Conservation (phyloP, 345 rosid genomes). For the Syzygium grande region DNA sequence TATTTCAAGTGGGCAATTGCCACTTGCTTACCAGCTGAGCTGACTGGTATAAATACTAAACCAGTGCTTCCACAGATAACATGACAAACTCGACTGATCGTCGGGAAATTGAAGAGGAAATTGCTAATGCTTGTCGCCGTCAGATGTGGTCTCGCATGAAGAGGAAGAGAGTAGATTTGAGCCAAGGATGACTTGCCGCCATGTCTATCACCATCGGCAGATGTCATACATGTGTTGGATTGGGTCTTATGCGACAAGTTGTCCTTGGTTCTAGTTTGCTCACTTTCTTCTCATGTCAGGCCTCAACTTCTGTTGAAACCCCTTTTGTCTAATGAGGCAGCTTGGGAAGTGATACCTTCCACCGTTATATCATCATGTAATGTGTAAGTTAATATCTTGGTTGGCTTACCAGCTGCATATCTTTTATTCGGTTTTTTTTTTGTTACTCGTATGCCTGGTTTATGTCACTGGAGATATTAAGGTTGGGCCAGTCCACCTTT, state of each 20-base stretch:
- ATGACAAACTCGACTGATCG: background rate
- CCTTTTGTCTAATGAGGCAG: background rate
- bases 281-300: slow-evolving; percentile 7
- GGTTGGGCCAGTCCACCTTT: background rate
- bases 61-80: background rate
- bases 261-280: slow-evolving; percentile 5
- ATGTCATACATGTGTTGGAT: background rate
- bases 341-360: background rate
- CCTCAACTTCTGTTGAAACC: background rate
- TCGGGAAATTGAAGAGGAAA: background rate
- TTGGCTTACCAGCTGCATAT: background rate
- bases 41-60: background rate
- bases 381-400: background rate
- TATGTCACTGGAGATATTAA: background rate
- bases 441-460: background rate
- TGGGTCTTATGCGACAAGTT: background rate
- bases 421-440: background rate
- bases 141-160: slow-evolving; percentile 6
- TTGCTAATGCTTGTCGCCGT: background rate
- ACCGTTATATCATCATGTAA: background rate
- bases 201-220: background rate
- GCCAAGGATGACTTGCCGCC: slow-evolving; percentile 46
- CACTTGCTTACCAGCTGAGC: background rate
- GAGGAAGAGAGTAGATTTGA: slow-evolving; percentile 18
- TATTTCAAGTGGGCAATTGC: background rate